Conservation (phyloP, 495 filamentous ascomycete species). For the Xylaria grammica region DNA sequence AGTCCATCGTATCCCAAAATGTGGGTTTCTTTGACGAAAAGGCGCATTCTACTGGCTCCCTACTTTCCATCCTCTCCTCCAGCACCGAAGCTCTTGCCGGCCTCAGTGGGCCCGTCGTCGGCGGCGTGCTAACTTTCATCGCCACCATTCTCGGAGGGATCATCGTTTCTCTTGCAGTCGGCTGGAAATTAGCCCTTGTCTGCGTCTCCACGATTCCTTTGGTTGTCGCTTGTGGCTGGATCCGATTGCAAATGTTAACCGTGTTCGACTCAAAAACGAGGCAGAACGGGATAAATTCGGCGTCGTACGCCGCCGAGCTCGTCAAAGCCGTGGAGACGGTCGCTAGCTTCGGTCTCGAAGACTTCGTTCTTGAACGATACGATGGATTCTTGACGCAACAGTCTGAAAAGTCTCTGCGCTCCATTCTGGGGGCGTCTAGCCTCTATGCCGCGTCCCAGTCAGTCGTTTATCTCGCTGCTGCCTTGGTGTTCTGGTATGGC, state of each 20-base stretch:
- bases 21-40: constrained; percentile 87
- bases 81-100: constrained; percentile 84
- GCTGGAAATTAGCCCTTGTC: constrained; percentile 91
- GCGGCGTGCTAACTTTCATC: constrained; percentile 77
- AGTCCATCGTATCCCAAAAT: constrained; percentile 67
- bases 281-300: constrained; percentile 72
- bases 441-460: constrained; percentile 83
- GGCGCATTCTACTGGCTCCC: constrained; percentile 82
- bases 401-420: constrained; percentile 60
- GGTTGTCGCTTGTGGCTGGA: constrained; percentile 80
- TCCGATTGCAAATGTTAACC: constrained; percentile 74
- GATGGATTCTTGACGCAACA: constrained; percentile 66
- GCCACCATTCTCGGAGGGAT: constrained; percentile 76
- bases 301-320: constrained; percentile 86
- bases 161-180: constrained; percentile 69
- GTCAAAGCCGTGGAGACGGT: constrained; percentile 90
- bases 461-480: constrained; percentile 80
- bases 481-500: constrained; percentile 92
- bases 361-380: constrained; percentile 70
- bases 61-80: constrained; percentile 87
- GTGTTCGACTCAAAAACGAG: constrained; percentile 77
- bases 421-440: constrained; percentile 63
- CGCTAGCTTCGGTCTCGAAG: constrained; percentile 65
- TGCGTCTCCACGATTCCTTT: constrained; percentile 81
- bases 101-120: constrained; percentile 80